A percentile compares a stretch with the other conserved stretches of the same genome.
phyloP scores from a whole-genome alignment of 2,329 filamentous ascomycete species.

The Rosellinia necatrix region DNA sequence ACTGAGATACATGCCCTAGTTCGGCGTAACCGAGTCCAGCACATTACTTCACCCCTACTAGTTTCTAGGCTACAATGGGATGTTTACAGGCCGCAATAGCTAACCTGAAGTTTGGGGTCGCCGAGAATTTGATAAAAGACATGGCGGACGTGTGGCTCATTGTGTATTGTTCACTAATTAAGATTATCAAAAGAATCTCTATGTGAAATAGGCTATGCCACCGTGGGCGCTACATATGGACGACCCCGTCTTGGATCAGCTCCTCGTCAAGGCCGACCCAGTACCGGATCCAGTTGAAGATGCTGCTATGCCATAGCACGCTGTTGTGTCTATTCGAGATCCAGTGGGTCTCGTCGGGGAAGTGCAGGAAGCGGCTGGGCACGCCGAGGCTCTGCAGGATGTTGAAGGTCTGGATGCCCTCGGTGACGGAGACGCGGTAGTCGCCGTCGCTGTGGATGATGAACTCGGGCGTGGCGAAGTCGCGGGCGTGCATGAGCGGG shows the following conservation, averaged over 20 bases:
- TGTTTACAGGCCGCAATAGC: too few species aligned
- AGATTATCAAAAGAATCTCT: background rate
- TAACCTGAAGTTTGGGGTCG: too few species aligned
- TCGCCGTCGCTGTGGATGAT: conserved; percentile 25
- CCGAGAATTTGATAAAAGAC: too few species aligned
- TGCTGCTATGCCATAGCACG: conserved; percentile 19
- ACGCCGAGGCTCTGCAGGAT: conserved; percentile 22
- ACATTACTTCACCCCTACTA: too few species aligned
- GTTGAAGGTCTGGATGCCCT: conserved; percentile 24
- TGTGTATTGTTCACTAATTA: background rate
- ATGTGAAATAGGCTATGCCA: background rate
- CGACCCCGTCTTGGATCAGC: conserved; percentile 19
- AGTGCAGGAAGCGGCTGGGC: conserved; percentile 25
- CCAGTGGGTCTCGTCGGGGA: conserved; percentile 24
- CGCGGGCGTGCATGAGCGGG: conserved; percentile 10
- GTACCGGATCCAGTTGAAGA: conserved; percentile 26
- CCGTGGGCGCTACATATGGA: conserved; percentile 12
- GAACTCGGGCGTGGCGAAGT: conserved; percentile 23
- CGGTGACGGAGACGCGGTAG: conserved; percentile 18
- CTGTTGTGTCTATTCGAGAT: conserved; percentile 18
- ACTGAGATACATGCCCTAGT: too few species aligned
- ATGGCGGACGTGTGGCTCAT: too few species aligned
- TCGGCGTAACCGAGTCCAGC: too few species aligned
- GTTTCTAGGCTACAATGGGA: too few species aligned
- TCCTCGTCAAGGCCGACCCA: conserved; percentile 21